phyloP scores from a whole-genome alignment of 176 grass and related monocot genomes.

The Aechmea fasciata region DNA sequence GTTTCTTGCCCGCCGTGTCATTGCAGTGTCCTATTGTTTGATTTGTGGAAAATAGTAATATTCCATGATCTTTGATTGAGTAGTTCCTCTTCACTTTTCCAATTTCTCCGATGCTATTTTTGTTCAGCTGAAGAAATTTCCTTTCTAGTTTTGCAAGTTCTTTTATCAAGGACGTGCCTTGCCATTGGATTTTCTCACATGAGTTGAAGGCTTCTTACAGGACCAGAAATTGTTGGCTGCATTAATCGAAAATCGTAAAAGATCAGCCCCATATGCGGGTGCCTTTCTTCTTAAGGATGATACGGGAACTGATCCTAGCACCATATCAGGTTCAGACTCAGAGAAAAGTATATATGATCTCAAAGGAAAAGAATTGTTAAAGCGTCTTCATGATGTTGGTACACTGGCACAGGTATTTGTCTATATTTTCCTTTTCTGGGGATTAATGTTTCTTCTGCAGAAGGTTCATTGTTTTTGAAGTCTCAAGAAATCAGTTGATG shows the following conservation, averaged over 20 bases:
- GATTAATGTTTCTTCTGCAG: conserved; percentile 7
- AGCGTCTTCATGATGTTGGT: conserved; percentile 93
- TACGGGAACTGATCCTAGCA: conserved; percentile 52
- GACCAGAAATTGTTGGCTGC: conserved; percentile 67
- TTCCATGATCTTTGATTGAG: too few species aligned
- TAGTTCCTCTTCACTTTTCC: too few species aligned
- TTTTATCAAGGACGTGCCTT: not conserved
- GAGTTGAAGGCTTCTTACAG: conserved; percentile 26
- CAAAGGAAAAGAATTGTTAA: conserved; percentile 86
- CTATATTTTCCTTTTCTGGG: not conserved
- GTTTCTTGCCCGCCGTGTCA: too few species aligned
- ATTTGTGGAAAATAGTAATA: too few species aligned
- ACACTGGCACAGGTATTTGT: conserved; percentile 64
- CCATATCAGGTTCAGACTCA: conserved; percentile 46
- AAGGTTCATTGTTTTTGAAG: conserved; percentile 1
- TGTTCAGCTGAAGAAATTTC: conserved; percentile 10
- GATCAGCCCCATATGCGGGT: conserved; percentile 65
- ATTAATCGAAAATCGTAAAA: conserved; percentile 80
- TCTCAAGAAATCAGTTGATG: conserved; percentile 10
- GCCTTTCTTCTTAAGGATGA: conserved; percentile 96
- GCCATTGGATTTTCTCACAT: too few species aligned
- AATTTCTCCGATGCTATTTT: not conserved
- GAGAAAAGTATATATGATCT: conserved; percentile 90
- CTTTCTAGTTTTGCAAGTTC: conserved; percentile 6
- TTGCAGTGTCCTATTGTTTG: too few species aligned